Conservation (phyloP, 345 rosid species). For the Adansonia digitata region DNA sequence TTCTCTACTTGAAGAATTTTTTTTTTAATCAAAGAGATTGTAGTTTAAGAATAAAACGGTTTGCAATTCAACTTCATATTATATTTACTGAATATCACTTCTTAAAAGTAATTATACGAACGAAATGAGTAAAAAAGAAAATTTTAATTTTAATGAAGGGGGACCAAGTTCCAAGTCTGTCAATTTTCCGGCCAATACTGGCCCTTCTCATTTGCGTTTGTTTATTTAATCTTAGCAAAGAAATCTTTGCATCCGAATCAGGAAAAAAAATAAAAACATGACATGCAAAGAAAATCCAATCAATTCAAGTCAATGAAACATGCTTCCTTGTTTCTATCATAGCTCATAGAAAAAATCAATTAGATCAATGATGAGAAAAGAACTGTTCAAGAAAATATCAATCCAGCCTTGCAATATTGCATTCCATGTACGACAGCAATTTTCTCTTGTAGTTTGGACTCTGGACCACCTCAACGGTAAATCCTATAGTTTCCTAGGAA, state of each 20-base stretch:
- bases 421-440: background rate
- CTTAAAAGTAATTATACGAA: no score
- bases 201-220: background rate
- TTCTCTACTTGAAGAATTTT: background rate
- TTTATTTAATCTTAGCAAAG: background rate
- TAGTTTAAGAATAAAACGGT: no score
- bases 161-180: background rate
- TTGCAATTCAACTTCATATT: no score
- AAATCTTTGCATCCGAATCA: background rate
- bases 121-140: no score
- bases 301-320: background rate
- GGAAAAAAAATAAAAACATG: background rate
- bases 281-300: background rate
- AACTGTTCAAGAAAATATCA: background rate
- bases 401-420: background rate
- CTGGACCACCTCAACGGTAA: background rate
- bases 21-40: no score
- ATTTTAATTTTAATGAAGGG: background rate
- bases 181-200: background rate
- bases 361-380: background rate
- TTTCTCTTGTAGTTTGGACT: background rate
- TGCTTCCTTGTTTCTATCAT: background rate
- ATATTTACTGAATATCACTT: no score
- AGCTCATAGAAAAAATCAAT: background rate
- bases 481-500: background rate